phyloP scores from a whole-genome alignment of 225 moss, liverwort and hornwort species.

The Bryum argenteum region DNA sequence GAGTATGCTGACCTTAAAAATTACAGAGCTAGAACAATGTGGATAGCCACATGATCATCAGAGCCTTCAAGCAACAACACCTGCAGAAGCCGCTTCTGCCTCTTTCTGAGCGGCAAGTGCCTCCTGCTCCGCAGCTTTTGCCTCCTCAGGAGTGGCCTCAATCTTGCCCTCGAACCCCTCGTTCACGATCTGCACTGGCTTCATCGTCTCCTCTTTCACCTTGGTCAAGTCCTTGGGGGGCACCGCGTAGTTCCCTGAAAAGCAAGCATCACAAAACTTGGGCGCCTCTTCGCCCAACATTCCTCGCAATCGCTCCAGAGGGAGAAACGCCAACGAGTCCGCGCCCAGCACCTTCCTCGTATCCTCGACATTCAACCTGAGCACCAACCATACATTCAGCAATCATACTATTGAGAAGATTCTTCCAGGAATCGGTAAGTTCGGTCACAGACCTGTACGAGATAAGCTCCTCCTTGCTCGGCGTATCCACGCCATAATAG shows the following conservation, averaged over 20 bases:
- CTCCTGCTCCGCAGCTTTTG: conserved; percentile 22
- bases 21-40: conserved; percentile 1
- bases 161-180: conserved; percentile 58
- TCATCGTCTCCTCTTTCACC: conserved; percentile 81
- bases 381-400: not conserved
- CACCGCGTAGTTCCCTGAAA: conserved; percentile 80
- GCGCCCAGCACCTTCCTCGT: conserved; percentile 77
- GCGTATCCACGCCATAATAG: conserved; percentile 95
- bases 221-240: conserved; percentile 75
- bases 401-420: no score
- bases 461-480: conserved; percentile 88
- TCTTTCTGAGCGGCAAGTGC: conserved; percentile 14
- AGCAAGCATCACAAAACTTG: conserved; percentile 92
- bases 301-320: conserved; percentile 63
- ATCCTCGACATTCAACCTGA: conserved; percentile 73
- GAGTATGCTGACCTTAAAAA: not conserved
- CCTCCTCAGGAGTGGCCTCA: conserved; percentile 41
- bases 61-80: conserved; percentile 35
- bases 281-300: conserved; percentile 73
- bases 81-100: conserved; percentile 25
- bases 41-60: not conserved
- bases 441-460: conserved; percentile 53
- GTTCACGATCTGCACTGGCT: conserved; percentile 44
- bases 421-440: not conserved
- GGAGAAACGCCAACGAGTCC: conserved; percentile 84